Evolutionary conservation across 768 basidiomycete genomes (phyloP).

Genomic region (Panellus pusillus): DNA sequence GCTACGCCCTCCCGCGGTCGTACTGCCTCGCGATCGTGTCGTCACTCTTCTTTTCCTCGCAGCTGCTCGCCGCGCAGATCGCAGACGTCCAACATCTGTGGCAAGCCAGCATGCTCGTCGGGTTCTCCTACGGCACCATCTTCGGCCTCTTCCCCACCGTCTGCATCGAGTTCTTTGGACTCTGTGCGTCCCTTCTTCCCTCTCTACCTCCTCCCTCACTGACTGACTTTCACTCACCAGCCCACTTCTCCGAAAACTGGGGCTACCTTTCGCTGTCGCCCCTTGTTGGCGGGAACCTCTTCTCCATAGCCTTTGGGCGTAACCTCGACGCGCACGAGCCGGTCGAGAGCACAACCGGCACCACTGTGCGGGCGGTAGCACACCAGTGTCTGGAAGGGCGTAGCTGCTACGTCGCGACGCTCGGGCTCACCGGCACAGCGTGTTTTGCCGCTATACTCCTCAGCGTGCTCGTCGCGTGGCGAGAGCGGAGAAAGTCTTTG

Average conservation of each 20-base stretch:
- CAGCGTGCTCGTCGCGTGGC: conserved; percentile 38
- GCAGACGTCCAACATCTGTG: conserved; percentile 65
- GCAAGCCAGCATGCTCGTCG: conserved; percentile 48
- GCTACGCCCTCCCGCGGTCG: conserved; percentile 60
- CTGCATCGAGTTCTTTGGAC: conserved; percentile 70
- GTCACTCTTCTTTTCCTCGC: conserved; percentile 68
- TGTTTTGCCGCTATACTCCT: conserved; percentile 36
- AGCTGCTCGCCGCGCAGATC: conserved; percentile 56
- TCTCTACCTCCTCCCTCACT: background rate
- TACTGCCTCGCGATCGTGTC: conserved; percentile 71
- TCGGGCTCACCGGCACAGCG: conserved; percentile 36
- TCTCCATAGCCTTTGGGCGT: conserved; percentile 65
- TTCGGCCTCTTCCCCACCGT: conserved; percentile 63
- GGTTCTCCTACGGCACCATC: conserved; percentile 54
- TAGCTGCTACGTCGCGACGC: conserved; percentile 26
- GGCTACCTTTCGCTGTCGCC: conserved; percentile 62
- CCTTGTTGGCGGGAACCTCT: conserved; percentile 60
- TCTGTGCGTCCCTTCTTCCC: conserved; percentile 43
- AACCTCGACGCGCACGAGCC: conserved; percentile 62
- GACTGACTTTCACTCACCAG: conserved; percentile 25
- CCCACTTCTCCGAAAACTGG: conserved; percentile 71
- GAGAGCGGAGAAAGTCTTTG: conserved; percentile 32
- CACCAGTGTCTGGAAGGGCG: conserved; percentile 49
- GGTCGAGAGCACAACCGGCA: conserved; percentile 14
- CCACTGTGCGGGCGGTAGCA: conserved; percentile 7